Evolutionary conservation across 306 rosid species (phyloP).

Genomic region (Elaeagnus macrophylla): DNA sequence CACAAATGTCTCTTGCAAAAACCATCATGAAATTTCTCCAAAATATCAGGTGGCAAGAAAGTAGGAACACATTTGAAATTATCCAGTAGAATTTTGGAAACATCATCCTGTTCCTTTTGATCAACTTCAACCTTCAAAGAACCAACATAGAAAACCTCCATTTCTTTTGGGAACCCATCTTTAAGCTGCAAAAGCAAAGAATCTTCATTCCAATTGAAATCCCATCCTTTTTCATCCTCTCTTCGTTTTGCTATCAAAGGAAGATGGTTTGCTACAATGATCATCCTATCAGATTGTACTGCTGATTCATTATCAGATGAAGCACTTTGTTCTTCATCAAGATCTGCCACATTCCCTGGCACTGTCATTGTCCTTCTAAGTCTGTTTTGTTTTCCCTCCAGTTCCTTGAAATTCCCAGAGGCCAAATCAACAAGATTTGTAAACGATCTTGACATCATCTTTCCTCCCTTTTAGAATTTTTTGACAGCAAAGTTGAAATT

Average conservation of each 20-base stretch:
- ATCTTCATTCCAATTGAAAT: slow-evolving; percentile 56
- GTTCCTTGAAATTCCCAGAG: slow-evolving; percentile 46
- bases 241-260: slow-evolving; percentile 46
- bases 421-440: slow-evolving; percentile 54
- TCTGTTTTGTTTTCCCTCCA: slow-evolving; percentile 43
- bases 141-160: slow-evolving; percentile 61
- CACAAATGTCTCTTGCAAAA: slow-evolving; percentile 62
- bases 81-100: slow-evolving; percentile 46
- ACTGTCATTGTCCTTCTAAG: slow-evolving; percentile 50
- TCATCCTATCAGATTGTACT: slow-evolving; percentile 34
- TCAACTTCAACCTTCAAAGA: slow-evolving; percentile 50
- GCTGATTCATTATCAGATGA: slow-evolving; percentile 49
- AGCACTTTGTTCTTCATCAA: slow-evolving; percentile 53
- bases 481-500: slow-evolving; percentile 14
- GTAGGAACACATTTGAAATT: slow-evolving; percentile 62
- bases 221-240: slow-evolving; percentile 46
- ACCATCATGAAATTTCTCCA: slow-evolving; percentile 48
- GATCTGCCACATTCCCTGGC: slow-evolving; percentile 48
- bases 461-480: slow-evolving; percentile 6
- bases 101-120: slow-evolving; percentile 46
- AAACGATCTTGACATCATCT: slow-evolving; percentile 57
- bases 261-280: slow-evolving; percentile 52
- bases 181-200: slow-evolving; percentile 45
- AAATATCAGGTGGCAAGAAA: slow-evolving; percentile 41
- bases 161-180: slow-evolving; percentile 50